phyloP scores from a whole-genome alignment of 805 yeast species.

The Ogataea pignaliae region DNA sequence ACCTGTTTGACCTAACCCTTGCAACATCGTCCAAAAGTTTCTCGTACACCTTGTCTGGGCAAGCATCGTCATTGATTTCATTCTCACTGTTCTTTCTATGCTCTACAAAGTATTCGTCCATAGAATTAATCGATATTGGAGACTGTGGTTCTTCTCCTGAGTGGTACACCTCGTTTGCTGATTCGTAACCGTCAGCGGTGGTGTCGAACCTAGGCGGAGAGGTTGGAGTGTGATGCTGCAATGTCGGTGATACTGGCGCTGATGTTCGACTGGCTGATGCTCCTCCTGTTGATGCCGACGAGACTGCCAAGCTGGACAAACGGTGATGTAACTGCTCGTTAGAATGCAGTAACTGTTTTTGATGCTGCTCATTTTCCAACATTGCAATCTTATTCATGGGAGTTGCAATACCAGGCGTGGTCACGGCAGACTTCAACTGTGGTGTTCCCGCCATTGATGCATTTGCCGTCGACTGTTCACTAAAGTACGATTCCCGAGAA shows the following conservation, averaged over 20 bases:
- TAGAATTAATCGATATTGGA: slow-evolving; percentile 22
- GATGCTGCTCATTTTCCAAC: too few relatives aligned
- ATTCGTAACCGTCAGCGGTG: background rate
- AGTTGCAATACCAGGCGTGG: slow-evolving; percentile 1
- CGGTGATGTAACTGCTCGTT: too few relatives aligned
- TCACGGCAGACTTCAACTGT: background rate
- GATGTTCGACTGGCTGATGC: too few relatives aligned
- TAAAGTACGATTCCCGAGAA: slow-evolving; percentile 1
- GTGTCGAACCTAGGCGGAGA: background rate
- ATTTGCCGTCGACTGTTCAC: slow-evolving; percentile 1
- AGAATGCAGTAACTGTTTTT: too few relatives aligned
- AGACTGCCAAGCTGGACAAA: too few relatives aligned
- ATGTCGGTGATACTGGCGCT: background rate
- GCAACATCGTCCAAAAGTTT: slow-evolving; percentile 65
- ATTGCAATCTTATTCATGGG: background rate
- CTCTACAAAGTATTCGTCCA: slow-evolving; percentile 13
- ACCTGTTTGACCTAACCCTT: slow-evolving; percentile 52
- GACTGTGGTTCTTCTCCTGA: slow-evolving; percentile 16
- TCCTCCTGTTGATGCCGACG: background rate
- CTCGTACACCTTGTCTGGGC: slow-evolving; percentile 72
- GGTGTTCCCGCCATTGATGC: background rate
- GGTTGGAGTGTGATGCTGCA: background rate
- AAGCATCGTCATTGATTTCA: slow-evolving; percentile 23
- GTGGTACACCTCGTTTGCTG: background rate
- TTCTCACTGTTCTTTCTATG: slow-evolving; percentile 4